Base-by-base conservation (phyloP, 139 green algal species). In the Chlorella sp. region DNA sequence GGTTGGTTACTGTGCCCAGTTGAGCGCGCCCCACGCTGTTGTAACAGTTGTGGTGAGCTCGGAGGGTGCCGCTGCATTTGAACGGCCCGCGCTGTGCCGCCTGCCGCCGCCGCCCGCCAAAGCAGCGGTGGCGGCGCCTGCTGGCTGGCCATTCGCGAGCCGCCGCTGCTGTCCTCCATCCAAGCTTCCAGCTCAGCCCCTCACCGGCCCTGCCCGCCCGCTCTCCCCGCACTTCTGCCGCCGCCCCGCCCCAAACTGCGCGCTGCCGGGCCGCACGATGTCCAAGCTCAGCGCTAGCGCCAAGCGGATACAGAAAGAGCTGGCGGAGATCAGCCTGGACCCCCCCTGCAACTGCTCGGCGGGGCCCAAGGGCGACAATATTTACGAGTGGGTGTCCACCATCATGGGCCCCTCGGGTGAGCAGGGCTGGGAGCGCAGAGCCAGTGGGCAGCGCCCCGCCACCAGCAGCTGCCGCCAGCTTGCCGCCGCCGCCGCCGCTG, bases 341-440 rank as follows among this genome's bases (percentile, higher is more conserved):
- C 97, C 96, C 62, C 96, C 96, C 26, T 92, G 89, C 81, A 98
- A 98, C 76, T 99, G 96, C 89, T 97, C 93, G 20, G 97, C 97
- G 30, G 97, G 97, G 0, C 97, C 97, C 1, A 99, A 99, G 69
- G 96, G 95, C n/a, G 97, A 99, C 90, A 99, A 99, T 90, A 95
- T 99, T 23, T 99, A 98, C 69, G 95, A 99, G 78, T 99, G 97
- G 97, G 95, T 98, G 3, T 95, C 93, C 11, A 98, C 97, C 0
- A 98, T 99, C 67, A 92, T 98, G 73, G 97, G 97, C 0, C 97
- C 96, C 13, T 76, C 81, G 89, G 95, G 95, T 97, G n/a, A 56
- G 90, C 70, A 60, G 70, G 3, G 6, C 7, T 6, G 9, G 44
- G 44, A 9, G 44, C 9, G 44, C 44, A 51, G 44, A 51, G 9